These are phyloP conservation scores for Xerocomellus intermedius DNA, from an alignment of 768 basidiomycete genomes.

Conservation along the genomic window DNA sequence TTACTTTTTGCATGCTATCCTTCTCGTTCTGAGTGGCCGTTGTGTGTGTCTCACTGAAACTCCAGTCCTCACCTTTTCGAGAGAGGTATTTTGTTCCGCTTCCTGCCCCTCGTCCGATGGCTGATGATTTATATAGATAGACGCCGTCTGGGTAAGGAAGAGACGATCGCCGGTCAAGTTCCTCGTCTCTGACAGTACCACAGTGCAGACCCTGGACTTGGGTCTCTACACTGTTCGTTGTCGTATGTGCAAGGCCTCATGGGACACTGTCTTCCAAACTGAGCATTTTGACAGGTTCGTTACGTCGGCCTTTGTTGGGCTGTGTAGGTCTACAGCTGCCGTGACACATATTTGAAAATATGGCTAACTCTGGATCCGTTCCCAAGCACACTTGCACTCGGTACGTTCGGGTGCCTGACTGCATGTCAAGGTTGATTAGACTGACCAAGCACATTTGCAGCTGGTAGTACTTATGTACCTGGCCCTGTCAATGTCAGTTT, in stretches of 20 bases:
- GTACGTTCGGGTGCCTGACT: not conserved
- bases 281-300: slow-evolving; percentile 6
- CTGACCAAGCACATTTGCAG: slow-evolving; percentile 3
- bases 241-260: slow-evolving; percentile 5
- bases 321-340: not conserved
- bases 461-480: not conserved
- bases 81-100: slow-evolving; percentile 9
- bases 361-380: not conserved
- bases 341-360: not conserved
- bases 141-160: slow-evolving; percentile 12
- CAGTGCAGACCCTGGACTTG: slow-evolving; percentile 12
- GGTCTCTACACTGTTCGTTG: slow-evolving; percentile 15
- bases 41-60: not conserved
- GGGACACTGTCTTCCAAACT: not conserved
- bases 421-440: not conserved
- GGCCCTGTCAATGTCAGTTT: slow-evolving; percentile 7
- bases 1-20: not conserved
- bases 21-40: not conserved
- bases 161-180: not conserved
- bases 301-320: slow-evolving; percentile 11
- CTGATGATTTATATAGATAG: slow-evolving; percentile 5
- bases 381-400: not conserved
- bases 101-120: not conserved
- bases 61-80: slow-evolving; percentile 14
- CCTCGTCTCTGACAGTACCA: not conserved